Base-by-base conservation (phyloP, 2,329 filamentous ascomycete genomes). In the Epichloe gansuensis region DNA sequence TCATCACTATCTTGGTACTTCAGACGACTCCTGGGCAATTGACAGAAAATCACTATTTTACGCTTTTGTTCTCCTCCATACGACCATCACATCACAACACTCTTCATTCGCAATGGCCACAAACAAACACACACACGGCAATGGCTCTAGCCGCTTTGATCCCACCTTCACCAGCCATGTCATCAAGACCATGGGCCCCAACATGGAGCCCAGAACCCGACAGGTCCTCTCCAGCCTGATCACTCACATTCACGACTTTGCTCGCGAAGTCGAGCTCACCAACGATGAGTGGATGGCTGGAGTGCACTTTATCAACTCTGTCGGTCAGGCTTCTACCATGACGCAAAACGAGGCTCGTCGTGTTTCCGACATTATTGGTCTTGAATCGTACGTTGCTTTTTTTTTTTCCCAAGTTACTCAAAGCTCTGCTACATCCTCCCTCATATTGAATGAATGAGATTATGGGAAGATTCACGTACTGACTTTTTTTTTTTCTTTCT, bases 231-330 rank as follows among this genome's bases (percentile, higher is more conserved):
- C 73, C 55, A 73, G 77, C 31, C 68, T 89, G 59, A 82, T 89
- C 67, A 74, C 71, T 47, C 85, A 89, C 70, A 74, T 90, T 53
- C 86, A 90, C 71, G 84, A 89, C 69, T 89, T 89, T 66, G 78
- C 81, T 52, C 81, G 86, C 53, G 86, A 90, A 63, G 79, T 87
- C 57, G 84, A 89, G 69, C 78, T 90, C 49, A 88, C 81, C 17
- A 75, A 80, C 35, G 85, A 87, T 51, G 86, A 90, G 69, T 89
- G 85, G 85, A 78, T 88, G 68, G 68, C 79, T 7, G 86, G 85
- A 51, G 84, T 89, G 51, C 75, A 84, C 61, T 89, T 85, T 64
- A 71, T 89, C 70, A 89, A 89, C 72, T 76, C 79, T 45, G 78
- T 87, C 55, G 85, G 86, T 55, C 80, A 87, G 67, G 78, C 81